phyloP scores from a whole-genome alignment of 1,284 basidiomycete species.

The Cutaneotrichosporon dermatis region DNA sequence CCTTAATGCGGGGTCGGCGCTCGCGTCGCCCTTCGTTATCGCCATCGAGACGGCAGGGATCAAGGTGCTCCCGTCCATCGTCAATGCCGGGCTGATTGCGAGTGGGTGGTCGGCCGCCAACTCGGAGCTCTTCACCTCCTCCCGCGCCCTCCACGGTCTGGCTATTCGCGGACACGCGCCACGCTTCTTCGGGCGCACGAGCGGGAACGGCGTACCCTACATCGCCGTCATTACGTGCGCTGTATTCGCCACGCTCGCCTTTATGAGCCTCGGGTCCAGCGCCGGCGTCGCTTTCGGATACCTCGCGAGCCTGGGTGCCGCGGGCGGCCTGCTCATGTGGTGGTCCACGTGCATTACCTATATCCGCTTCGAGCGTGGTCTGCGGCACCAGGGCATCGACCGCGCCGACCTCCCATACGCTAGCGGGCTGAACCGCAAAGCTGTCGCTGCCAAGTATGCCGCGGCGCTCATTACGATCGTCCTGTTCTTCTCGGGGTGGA shows the following conservation, averaged over 20 bases:
- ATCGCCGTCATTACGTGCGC: constrained; percentile 63
- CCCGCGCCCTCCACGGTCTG: constrained; percentile 30
- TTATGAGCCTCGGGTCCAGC: constrained; percentile 58
- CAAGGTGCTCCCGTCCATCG: constrained; percentile 38
- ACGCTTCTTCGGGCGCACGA: constrained; percentile 19
- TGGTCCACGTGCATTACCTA: constrained; percentile 47
- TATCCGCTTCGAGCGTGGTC: constrained; percentile 30
- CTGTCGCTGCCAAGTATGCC: background rate
- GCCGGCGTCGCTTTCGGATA: constrained; percentile 69
- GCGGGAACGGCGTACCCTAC: constrained; percentile 29
- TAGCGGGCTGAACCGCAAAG: background rate
- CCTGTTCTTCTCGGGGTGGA: constrained; percentile 11
- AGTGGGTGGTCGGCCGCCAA: constrained; percentile 44
- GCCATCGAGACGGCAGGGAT: constrained; percentile 45
- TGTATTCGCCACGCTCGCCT: constrained; percentile 56
- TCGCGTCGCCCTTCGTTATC: constrained; percentile 33
- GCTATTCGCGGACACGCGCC: constrained; percentile 33
- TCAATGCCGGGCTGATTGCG: constrained; percentile 42
- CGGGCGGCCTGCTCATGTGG: constrained; percentile 63
- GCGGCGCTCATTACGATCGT: constrained; percentile 3
- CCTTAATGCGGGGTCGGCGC: constrained; percentile 16
- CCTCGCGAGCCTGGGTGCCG: constrained; percentile 61
- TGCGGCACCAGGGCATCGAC: constrained; percentile 24
- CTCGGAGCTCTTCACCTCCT: constrained; percentile 32
- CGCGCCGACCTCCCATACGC: background rate